Evolutionary conservation across 345 rosid species (phyloP), one percentile per base, ranked within the genome.

Genomic region (Citrus glauca): DNA sequence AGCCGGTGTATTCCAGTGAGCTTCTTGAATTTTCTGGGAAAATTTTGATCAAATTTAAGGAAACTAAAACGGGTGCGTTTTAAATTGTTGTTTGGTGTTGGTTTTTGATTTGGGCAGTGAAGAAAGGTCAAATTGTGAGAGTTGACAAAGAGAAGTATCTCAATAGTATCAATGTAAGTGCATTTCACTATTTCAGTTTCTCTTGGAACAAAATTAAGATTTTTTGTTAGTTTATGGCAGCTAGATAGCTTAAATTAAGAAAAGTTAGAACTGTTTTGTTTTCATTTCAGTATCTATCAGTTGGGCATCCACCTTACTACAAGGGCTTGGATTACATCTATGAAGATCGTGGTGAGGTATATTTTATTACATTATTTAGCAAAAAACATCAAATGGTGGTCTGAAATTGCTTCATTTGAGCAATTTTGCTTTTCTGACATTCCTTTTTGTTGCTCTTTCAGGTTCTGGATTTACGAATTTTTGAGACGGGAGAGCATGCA

Each of bases 91-190:
- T 45, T 71, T 37, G 22, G 16, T 60, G 17, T 16, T 32, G 30
- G 30, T 8, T 37, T 64, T 55, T 66, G 25, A 2, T 69, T 27
- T 74, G 77, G 79, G 75, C 97, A 95, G 97, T 95, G 98, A 95
- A 92, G 90, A 95, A 95, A 82, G 99, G 99, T 13, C 98, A 95
- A 88, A 91, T 95, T 72, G 99, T 95, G 83, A 93, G 96, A 74
- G 99, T 95, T 81, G 98, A 93, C n/a, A 95, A 93, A 80, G 97
- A 95, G 48, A 93, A 95, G 89, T 93, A 95, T 80, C 98, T 95
- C 37, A 90, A 89, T 74, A 93, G 98, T 79, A 40, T 95, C 66
- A 95, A 95, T 84, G 98, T 92, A 85, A 68, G 88, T 65, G 42
- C 10, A 69, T 16, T 8, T 74, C 11, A 13, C 9, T 60, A 66